phyloP scores from a whole-genome alignment of 352 stramenopile genomes.

The Globisporangium cystogenes region DNA sequence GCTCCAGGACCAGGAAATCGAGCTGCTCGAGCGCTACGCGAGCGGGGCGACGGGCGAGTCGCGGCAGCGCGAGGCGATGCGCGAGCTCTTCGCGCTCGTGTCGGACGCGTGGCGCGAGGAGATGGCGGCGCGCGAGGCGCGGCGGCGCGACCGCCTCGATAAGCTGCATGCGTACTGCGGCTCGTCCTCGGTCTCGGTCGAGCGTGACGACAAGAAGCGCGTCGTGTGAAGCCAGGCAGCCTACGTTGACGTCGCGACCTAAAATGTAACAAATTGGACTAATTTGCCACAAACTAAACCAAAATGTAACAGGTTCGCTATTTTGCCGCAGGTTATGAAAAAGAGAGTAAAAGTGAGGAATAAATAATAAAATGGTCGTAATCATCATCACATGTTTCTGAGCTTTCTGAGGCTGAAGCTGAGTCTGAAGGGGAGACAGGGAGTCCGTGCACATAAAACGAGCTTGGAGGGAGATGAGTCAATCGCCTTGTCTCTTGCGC shows the following conservation, averaged over 20 bases:
- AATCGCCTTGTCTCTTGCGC: neutral
- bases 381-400: no score
- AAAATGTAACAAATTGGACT: no score
- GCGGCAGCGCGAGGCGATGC: conserved; percentile 17
- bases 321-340: no score
- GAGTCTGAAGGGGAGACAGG: neutral
- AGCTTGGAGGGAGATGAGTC: no score
- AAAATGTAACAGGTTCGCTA: no score
- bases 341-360: no score
- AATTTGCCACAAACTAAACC: no score
- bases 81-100: conserved; percentile 19
- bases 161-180: conserved; percentile 59
- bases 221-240: conserved; percentile 11
- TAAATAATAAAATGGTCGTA: no score
- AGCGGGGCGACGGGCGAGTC: conserved; percentile 15
- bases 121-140: conserved; percentile 16
- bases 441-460: neutral
- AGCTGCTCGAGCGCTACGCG: conserved; percentile 26
- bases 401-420: neutral
- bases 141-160: conserved; percentile 23
- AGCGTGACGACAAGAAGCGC: conserved; percentile 27
- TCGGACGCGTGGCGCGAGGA: conserved; percentile 24
- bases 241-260: no score
- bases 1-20: conserved; percentile 31
- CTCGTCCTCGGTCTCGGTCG: conserved; percentile 54